Conservation (phyloP, 2,329 filamentous ascomycete species). For the Colletotrichum liaoningense region DNA sequence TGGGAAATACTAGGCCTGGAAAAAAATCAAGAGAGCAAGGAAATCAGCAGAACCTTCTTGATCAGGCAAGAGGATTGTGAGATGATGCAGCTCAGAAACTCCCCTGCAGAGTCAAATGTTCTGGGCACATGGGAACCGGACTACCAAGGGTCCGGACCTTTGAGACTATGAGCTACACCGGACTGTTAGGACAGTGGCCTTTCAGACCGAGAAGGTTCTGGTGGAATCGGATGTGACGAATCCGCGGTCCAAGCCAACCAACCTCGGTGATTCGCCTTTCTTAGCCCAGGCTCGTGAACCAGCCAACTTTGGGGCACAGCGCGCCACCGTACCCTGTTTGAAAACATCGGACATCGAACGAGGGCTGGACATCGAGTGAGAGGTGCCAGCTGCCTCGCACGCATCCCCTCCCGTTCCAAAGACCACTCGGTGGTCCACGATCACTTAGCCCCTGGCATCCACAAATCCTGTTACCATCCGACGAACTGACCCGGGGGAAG, state of each 20-base stretch:
- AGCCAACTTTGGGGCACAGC: not conserved
- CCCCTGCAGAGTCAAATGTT: not conserved
- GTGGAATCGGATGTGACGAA: constrained; percentile 3
- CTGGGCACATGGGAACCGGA: not conserved
- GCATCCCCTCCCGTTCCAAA: not conserved
- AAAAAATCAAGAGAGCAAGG: not conserved
- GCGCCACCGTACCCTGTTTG: not conserved
- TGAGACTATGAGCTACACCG: not conserved
- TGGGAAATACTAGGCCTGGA: not conserved
- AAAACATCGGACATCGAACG: not conserved
- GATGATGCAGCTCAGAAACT: not conserved
- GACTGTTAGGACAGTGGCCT: not conserved
- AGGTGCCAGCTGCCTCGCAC: not conserved
- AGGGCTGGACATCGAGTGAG: not conserved
- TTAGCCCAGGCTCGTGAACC: not conserved
- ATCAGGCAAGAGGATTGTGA: not conserved
- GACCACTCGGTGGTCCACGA: not conserved
- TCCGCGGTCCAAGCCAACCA: constrained; percentile 1
- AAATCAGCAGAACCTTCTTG: not conserved
- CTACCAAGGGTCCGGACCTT: not conserved
- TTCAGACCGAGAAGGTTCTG: not conserved
- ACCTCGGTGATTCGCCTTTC: not conserved
- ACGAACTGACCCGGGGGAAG: constrained; percentile 5
- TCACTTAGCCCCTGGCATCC: not conserved
- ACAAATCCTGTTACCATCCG: not conserved